Percentiles rank a stretch among this genome's conserved stretches.
These are phyloP conservation scores for Pseudonitzschia pungens DNA, from an alignment of 108 stramenopile genomes.

Conservation along the genomic window DNA sequence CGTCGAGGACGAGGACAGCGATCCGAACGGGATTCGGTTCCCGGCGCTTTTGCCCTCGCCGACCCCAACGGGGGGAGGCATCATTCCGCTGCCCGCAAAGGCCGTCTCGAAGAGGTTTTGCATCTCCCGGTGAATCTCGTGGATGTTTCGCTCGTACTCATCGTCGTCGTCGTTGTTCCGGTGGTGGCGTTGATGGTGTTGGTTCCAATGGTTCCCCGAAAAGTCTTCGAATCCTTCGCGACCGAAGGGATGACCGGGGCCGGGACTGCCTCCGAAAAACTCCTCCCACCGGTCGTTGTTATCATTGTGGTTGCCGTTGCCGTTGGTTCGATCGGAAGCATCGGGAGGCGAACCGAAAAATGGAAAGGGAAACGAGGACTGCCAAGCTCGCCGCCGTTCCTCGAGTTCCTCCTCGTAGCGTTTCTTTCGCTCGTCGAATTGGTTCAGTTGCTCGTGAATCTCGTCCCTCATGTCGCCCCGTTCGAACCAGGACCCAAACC, in stretches of 20 bases:
- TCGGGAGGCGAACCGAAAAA: not conserved
- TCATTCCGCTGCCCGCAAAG: not conserved
- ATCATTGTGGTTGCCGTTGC: not conserved
- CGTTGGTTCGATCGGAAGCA: too few species aligned
- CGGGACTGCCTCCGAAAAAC: not conserved
- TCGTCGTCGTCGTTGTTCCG: not conserved
- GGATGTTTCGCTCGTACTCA: not conserved
- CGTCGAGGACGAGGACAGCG: not conserved
- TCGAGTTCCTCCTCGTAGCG: not conserved
- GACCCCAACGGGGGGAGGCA: not conserved
- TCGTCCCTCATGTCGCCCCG: not conserved
- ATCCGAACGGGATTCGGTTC: not conserved
- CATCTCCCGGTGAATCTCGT: not conserved
- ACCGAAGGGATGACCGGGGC: not conserved
- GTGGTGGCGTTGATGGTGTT: not conserved
- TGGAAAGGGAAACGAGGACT: not conserved
- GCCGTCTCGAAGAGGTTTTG: constrained; percentile 7
- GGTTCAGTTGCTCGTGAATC: constrained; percentile 14
- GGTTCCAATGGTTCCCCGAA: too few species aligned
- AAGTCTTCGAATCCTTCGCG: too few species aligned
- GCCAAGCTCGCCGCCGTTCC: not conserved
- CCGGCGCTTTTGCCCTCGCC: not conserved
- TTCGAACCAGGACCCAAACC: constrained; percentile 1
- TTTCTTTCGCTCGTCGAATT: constrained; percentile 7
- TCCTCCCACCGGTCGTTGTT: not conserved